A percentile compares a stretch with the other conserved stretches of the same genome.
Conservation (phyloP, 208 protist genomes). For the Trypanosoma platydactyli region DNA sequence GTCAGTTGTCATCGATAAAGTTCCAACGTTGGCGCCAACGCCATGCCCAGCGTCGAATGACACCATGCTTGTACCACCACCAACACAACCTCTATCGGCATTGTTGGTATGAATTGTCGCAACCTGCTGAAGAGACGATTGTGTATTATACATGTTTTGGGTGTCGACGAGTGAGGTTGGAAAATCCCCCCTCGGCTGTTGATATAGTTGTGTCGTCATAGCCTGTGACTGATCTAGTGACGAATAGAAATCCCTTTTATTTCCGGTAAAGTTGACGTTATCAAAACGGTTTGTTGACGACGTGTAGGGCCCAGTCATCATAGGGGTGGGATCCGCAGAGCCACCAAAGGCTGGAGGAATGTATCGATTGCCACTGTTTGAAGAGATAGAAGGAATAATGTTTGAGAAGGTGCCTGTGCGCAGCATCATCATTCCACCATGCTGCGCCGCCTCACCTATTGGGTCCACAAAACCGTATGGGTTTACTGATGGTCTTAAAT, state of each 20-base stretch:
- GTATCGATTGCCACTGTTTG: constrained; percentile 9
- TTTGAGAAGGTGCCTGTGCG: constrained; percentile 15
- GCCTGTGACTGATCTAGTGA: constrained; percentile 5
- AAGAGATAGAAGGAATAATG: constrained; percentile 16
- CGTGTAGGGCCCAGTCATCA: constrained; percentile 24
- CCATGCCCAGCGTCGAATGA: constrained; percentile 7
- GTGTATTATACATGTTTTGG: not conserved
- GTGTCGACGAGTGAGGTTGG: not conserved
- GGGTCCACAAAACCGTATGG: constrained; percentile 17
- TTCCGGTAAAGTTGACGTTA: constrained; percentile 6
- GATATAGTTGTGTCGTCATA: constrained; percentile 6
- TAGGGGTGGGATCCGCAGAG: constrained; percentile 3
- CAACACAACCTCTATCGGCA: not conserved
- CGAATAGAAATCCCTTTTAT: constrained; percentile 9
- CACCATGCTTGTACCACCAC: not conserved
- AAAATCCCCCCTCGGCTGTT: constrained; percentile 13
- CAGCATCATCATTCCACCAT: constrained; percentile 22
- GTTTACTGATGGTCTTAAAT: constrained; percentile 3
- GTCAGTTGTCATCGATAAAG: not conserved
- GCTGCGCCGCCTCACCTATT: constrained; percentile 20
- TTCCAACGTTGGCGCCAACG: constrained; percentile 2
- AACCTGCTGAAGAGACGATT: not conserved
- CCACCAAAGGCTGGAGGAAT: constrained; percentile 12
- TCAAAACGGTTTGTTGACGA: constrained; percentile 22
- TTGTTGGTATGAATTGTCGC: not conserved